phyloP scores from a whole-genome alignment of 108 stramenopile genomes.

The Conticribra weissflogii region DNA sequence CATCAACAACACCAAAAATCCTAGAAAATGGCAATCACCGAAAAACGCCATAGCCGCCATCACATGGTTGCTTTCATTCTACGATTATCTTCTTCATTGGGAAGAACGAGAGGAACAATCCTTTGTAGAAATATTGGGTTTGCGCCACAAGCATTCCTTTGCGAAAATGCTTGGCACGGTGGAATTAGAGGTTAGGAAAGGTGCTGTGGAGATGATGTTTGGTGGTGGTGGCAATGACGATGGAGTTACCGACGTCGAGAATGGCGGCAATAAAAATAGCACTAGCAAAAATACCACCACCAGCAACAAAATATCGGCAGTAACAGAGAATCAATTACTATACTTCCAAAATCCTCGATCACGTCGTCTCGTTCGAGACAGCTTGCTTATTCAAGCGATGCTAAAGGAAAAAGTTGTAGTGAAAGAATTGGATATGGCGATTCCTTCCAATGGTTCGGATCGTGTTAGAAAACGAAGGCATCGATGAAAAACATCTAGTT shows the following conservation, averaged over 20 bases:
- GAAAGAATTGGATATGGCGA: constrained; percentile 52
- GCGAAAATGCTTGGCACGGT: constrained; percentile 47
- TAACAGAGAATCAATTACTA: constrained; percentile 25
- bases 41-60: constrained; percentile 52
- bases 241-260: no score
- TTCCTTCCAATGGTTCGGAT: constrained; percentile 15
- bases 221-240: no score
- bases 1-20: constrained; percentile 9
- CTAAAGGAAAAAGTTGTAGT: constrained; percentile 43
- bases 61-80: constrained; percentile 55
- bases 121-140: constrained; percentile 57
- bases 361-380: constrained; percentile 29
- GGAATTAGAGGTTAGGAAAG: constrained; percentile 37
- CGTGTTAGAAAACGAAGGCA: constrained; percentile 31
- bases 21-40: constrained; percentile 30
- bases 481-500: no score
- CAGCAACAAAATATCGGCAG: constrained; percentile 9
- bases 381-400: constrained; percentile 29
- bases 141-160: constrained; percentile 49
- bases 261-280: no score
- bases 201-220: no score
- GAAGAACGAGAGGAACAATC: constrained; percentile 46
- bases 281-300: constrained; percentile 8
- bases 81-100: constrained; percentile 56
- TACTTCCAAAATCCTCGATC: constrained; percentile 43